Evolutionary conservation across 1,284 basidiomycete genomes (phyloP).

Genomic region (Rhizoctonia solani): DNA sequence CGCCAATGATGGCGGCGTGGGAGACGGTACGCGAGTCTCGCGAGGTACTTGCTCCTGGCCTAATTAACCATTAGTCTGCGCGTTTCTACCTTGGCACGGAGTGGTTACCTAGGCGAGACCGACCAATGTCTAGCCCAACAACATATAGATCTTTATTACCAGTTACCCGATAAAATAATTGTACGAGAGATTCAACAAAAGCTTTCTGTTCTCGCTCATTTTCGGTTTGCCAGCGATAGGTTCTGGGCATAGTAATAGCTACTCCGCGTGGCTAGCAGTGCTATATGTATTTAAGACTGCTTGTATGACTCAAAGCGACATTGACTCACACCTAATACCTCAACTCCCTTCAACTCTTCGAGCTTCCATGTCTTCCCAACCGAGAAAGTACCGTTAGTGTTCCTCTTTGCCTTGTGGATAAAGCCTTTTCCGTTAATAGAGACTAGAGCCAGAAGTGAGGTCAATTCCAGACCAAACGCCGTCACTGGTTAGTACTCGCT

Average conservation of each 20-base stretch:
- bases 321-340: slow-evolving; percentile 70
- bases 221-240: slow-evolving; percentile 88
- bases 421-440: slow-evolving; percentile 66
- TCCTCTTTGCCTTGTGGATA: slow-evolving; percentile 95
- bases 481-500: slow-evolving; percentile 58
- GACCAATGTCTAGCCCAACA: slow-evolving; percentile 22
- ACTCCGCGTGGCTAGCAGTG: slow-evolving; percentile 64
- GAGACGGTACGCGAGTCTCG: slow-evolving; percentile 5
- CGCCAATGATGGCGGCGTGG: slow-evolving; percentile 14
- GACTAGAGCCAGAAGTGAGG: slow-evolving; percentile 55
- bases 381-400: slow-evolving; percentile 93
- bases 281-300: slow-evolving; percentile 10
- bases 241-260: slow-evolving; percentile 79
- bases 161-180: slow-evolving; percentile 68
- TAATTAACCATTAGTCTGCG: background rate
- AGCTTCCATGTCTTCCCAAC: slow-evolving; percentile 97
- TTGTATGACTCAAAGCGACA: background rate
- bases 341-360: slow-evolving; percentile 76
- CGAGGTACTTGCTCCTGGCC: background rate
- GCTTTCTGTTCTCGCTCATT: slow-evolving; percentile 66
- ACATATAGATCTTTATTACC: slow-evolving; percentile 50
- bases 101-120: slow-evolving; percentile 17
- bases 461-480: slow-evolving; percentile 3
- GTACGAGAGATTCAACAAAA: slow-evolving; percentile 71
- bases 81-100: background rate